These are phyloP conservation scores for Pseudonectria buxi DNA, from an alignment of 2,329 filamentous ascomycete genomes.

Conservation along the genomic window DNA sequence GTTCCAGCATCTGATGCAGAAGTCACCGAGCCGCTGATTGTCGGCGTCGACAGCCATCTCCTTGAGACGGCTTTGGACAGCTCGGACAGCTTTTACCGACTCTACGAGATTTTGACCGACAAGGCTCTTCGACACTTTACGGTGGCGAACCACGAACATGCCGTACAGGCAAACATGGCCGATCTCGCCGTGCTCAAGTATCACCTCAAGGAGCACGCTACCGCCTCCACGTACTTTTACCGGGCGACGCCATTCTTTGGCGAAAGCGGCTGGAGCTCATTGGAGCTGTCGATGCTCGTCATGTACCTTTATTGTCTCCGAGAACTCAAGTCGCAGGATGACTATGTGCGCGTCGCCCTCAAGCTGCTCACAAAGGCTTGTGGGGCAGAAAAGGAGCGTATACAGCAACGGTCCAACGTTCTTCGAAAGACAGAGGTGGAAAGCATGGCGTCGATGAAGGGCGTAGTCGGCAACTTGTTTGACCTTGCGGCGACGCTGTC, in stretches of 20 bases:
- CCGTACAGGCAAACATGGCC: slow-evolving; percentile 68
- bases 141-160: slow-evolving; percentile 70
- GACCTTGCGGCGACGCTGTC: slow-evolving; percentile 36
- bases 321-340: slow-evolving; percentile 66
- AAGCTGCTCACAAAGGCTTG: slow-evolving; percentile 66
- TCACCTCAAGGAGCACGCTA: slow-evolving; percentile 63
- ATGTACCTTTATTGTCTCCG: slow-evolving; percentile 81
- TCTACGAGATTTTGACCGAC: slow-evolving; percentile 74
- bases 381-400: slow-evolving; percentile 43
- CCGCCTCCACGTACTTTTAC: slow-evolving; percentile 72
- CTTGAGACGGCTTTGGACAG: slow-evolving; percentile 56
- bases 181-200: slow-evolving; percentile 84
- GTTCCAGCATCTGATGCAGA: slow-evolving; percentile 6
- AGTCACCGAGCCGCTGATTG: slow-evolving; percentile 19
- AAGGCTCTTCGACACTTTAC: slow-evolving; percentile 77
- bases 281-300: slow-evolving; percentile 77
- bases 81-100: slow-evolving; percentile 55
- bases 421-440: slow-evolving; percentile 11
- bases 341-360: slow-evolving; percentile 70
- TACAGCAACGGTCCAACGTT: slow-evolving; percentile 29
- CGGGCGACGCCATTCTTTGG: slow-evolving; percentile 74
- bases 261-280: slow-evolving; percentile 66
- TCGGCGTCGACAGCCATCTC: slow-evolving; percentile 38
- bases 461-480: slow-evolving; percentile 42
- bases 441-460: slow-evolving; percentile 36